Conservation (phyloP, 2,329 filamentous ascomycete genomes). For the Akanthomyces dipterigenus region DNA sequence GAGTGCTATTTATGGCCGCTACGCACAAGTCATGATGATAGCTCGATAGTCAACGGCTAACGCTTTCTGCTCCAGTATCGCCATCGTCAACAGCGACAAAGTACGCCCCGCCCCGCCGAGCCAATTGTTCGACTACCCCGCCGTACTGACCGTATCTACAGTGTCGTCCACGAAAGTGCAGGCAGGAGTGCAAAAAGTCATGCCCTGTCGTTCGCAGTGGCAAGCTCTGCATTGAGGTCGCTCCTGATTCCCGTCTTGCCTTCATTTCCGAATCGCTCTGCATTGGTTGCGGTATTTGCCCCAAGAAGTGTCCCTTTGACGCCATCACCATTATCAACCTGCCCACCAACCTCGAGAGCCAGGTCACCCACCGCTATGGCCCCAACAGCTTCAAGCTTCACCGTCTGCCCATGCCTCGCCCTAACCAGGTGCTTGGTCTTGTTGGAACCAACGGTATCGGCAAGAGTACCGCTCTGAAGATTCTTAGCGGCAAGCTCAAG, state of each 20-base stretch:
- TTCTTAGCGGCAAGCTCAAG: slow-evolving; percentile 96
- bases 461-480: slow-evolving; percentile 99
- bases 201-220: slow-evolving; percentile 96
- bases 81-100: slow-evolving; percentile 98
- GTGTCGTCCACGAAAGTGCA: slow-evolving; percentile 63
- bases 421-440: slow-evolving; percentile 89
- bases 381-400: slow-evolving; percentile 99
- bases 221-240: slow-evolving; percentile 96
- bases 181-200: slow-evolving; percentile 98
- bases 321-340: slow-evolving; percentile 99
- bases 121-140: slow-evolving; percentile 17
- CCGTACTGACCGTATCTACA: slow-evolving; percentile 18
- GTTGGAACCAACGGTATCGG: slow-evolving; percentile 99
- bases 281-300: slow-evolving; percentile 98
- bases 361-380: slow-evolving; percentile 97
- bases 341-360: slow-evolving; percentile 96
- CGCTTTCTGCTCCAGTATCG: slow-evolving; percentile 59
- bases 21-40: background rate
- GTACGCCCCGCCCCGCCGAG: slow-evolving; percentile 40
- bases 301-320: slow-evolving; percentile 97
- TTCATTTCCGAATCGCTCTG: slow-evolving; percentile 96
- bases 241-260: slow-evolving; percentile 80
- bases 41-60: background rate
- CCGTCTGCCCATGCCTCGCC: slow-evolving; percentile 88
- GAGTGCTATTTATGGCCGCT: background rate